Base-by-base conservation (phyloP, 78 protist genomes). In the Dictyostelium intermedium region DNA sequence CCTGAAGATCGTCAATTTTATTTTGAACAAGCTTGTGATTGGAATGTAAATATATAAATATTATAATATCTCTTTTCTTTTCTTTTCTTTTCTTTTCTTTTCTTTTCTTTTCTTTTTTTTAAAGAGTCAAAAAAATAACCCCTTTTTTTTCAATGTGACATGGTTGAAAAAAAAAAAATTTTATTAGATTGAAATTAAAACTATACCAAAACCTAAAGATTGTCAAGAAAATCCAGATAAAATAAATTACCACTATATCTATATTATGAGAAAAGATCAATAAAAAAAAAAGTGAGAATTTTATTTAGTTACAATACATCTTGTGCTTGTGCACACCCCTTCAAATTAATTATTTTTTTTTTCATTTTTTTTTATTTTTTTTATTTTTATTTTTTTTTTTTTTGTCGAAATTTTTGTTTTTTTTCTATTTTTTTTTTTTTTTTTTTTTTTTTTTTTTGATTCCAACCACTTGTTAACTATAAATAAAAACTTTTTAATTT, bases 1-100 rank as follows among this genome's bases (percentile, higher is more conserved):
- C 93, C 93, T 2, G 34, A 80, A 14, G 93, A 87, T 47, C 63
- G 93, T 30, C 8, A 37, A 39, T 76, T 39, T 18, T 39, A 76
- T 39, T 41, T 87, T 5, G 85, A 78, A 16, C 77, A 76, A 63
- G 85, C 41, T 37, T 53, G 70, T 18, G 79, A 87, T 11, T 87
- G 92, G 92, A 25, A 10, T 23, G 79, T 72, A 72, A 72, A 11
- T 72, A 16, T 5, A n/a, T n/a, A n/a, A n/a, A n/a, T n/a, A n/a
- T n/a, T n/a, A n/a, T n/a, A n/a, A n/a, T 66, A 27, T 20, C 25
- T n/a, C 1, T 66, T 20, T n/a, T 66, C 1, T 66, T 66, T 66
- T 27, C 1, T 27, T 66, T 66, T 16, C 2, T 16, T 53, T 16
- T 41, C 2, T 41, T 41, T 41, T 41, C 2, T 41, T 41, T 41